Evolutionary conservation across 2,329 filamentous ascomycete genomes (phyloP).

Genomic region (Trichoderma brevicompactum): DNA sequence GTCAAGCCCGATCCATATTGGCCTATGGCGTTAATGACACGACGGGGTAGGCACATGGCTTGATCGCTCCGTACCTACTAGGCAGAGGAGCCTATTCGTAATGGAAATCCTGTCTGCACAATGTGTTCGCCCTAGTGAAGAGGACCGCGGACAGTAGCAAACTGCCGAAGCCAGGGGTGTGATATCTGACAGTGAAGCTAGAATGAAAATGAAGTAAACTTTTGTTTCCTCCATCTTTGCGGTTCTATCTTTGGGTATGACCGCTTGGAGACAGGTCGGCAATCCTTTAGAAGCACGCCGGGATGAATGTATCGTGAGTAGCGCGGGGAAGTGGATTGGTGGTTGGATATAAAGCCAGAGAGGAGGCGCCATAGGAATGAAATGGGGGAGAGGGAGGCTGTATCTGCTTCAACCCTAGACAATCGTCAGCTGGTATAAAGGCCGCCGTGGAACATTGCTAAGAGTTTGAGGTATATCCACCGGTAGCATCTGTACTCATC

Average conservation of each 20-base stretch:
- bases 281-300: not conserved
- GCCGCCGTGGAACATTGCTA: not conserved
- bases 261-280: not conserved
- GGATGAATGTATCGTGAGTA: slow-evolving; percentile 14
- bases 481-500: not conserved
- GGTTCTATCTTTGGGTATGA: slow-evolving; percentile 13
- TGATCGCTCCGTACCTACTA: not conserved
- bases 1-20: not conserved
- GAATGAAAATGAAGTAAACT: not conserved
- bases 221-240: not conserved
- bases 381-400: not conserved
- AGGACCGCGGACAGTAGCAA: not conserved
- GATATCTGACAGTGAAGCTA: slow-evolving; percentile 4
- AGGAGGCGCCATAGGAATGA: slow-evolving; percentile 9
- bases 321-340: not conserved
- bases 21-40: slow-evolving; percentile 1
- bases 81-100: not conserved
- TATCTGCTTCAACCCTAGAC: not conserved
- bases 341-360: slow-evolving; percentile 16
- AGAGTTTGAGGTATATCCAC: not conserved
- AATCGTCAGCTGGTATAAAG: not conserved
- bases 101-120: not conserved
- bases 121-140: not conserved
- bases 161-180: not conserved
- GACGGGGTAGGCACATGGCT: slow-evolving; percentile 3